Evolutionary conservation across 176 grass and related monocot species (phyloP).

Genomic region (Guadua angustifolia): DNA sequence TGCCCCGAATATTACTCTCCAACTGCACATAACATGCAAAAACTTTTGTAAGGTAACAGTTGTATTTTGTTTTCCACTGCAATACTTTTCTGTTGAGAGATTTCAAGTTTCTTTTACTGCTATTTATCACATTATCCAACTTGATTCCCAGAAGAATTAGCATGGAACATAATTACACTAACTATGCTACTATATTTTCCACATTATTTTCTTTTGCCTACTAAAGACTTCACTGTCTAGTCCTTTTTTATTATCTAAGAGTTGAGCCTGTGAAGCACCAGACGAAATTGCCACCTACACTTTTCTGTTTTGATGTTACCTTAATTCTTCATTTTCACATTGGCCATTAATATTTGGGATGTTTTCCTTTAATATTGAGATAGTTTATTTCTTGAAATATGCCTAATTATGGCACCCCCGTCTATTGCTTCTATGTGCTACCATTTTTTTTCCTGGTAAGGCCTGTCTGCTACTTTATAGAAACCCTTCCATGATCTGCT

Average conservation of each 20-base stretch:
- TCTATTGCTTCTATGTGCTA: background rate
- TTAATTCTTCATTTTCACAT: slow-evolving; percentile 3
- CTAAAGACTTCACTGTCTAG: slow-evolving; percentile 8
- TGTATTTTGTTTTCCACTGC: slow-evolving; percentile 15
- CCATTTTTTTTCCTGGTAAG: background rate
- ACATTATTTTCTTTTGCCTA: slow-evolving; percentile 27
- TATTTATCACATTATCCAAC: slow-evolving; percentile 38
- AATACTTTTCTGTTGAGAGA: slow-evolving; percentile 16
- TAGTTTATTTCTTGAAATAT: slow-evolving; percentile 19
- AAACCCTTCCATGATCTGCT: slow-evolving; percentile 9
- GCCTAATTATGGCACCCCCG: background rate
- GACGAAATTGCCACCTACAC: background rate
- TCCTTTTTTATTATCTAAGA: slow-evolving; percentile 6
- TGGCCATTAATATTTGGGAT: background rate
- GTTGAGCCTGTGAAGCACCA: slow-evolving; percentile 16
- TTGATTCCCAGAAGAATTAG: slow-evolving; percentile 39
- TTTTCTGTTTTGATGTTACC: background rate
- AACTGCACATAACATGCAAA: slow-evolving; percentile 60
- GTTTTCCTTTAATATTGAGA: slow-evolving; percentile 15
- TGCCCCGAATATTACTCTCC: slow-evolving; percentile 81
- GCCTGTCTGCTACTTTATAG: background rate
- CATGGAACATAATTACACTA: slow-evolving; percentile 11
- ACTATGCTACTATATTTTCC: slow-evolving; percentile 21
- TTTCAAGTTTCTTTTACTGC: slow-evolving; percentile 31
- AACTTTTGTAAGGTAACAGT: slow-evolving; percentile 28